Conservation (phyloP, 2,329 filamentous ascomycete species). For the Mollisia scopiformis region DNA sequence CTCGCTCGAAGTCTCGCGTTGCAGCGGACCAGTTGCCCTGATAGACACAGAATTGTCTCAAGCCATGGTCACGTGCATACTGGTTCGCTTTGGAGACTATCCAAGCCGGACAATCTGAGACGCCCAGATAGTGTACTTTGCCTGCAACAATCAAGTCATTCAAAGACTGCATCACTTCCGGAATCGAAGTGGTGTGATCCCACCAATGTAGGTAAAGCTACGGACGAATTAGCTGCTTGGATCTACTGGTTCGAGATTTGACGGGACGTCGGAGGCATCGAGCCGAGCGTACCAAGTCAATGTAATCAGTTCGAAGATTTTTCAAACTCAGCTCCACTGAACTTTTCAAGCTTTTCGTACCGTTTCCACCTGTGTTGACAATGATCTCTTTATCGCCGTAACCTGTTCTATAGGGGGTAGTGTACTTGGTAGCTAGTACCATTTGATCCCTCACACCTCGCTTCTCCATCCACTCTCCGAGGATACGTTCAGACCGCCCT, state of each 20-base stretch:
- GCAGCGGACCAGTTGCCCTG: conserved; percentile 65
- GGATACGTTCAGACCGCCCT: conserved; percentile 56
- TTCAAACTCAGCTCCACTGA: conserved; percentile 12
- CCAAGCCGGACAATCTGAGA: conserved; percentile 71
- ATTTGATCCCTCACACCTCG: conserved; percentile 52
- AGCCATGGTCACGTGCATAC: conserved; percentile 63
- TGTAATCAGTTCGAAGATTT: conserved; percentile 9
- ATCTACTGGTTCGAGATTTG: neutral
- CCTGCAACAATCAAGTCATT: conserved; percentile 59
- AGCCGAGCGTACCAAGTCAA: conserved; percentile 8
- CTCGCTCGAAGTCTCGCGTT: conserved; percentile 61
- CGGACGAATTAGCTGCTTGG: neutral
- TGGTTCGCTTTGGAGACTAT: conserved; percentile 65
- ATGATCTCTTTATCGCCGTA: conserved; percentile 34
- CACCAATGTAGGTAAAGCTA: conserved; percentile 16
- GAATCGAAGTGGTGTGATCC: conserved; percentile 63
- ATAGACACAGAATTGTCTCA: conserved; percentile 69
- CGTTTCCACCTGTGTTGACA: conserved; percentile 11
- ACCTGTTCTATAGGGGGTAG: conserved; percentile 4
- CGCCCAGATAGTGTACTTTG: conserved; percentile 68
- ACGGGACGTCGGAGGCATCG: neutral
- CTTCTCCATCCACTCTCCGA: conserved; percentile 58
- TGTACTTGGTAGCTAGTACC: conserved; percentile 56
- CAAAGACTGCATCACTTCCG: conserved; percentile 68
- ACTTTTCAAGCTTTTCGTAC: conserved; percentile 11